These are phyloP conservation scores for Trichoderma asperelloides DNA, from an alignment of 495 filamentous ascomycete species.

Conservation along the genomic window DNA sequence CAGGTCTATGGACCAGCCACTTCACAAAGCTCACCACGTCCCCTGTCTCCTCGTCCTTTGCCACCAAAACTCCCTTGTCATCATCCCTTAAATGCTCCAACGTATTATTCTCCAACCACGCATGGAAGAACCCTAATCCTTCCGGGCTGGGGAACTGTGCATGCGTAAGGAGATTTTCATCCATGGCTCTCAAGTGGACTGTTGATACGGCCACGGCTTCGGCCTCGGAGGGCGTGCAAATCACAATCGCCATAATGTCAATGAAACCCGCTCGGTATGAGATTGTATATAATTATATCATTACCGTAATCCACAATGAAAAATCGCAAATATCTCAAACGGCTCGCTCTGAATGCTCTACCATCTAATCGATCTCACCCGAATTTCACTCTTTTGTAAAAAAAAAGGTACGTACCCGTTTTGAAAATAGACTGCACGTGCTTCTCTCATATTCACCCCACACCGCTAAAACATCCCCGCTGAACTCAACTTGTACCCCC, in stretches of 20 bases:
- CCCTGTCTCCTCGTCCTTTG: constrained; percentile 18
- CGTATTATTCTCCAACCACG: constrained; percentile 20
- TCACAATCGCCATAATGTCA: not conserved
- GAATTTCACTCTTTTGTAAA: no score
- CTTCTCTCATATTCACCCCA: not conserved
- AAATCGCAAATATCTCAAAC: not conserved
- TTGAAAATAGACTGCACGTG: not conserved
- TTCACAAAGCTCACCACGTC: constrained; percentile 29
- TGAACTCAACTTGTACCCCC: not conserved
- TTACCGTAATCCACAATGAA: not conserved
- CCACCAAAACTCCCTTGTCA: constrained; percentile 25
- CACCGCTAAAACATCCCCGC: not conserved
- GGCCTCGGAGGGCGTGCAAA: not conserved
- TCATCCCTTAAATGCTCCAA: constrained; percentile 19
- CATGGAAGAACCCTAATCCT: constrained; percentile 17
- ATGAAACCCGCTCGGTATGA: not conserved
- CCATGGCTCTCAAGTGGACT: constrained; percentile 36
- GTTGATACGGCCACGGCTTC: constrained; percentile 33
- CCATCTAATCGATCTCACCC: not conserved
- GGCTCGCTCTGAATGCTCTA: not conserved
- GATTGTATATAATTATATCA: not conserved
- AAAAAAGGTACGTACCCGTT: not conserved
- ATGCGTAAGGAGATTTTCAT: constrained; percentile 29
- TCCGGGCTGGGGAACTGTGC: constrained; percentile 33
- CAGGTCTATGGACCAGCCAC: constrained; percentile 21